Evolutionary conservation across 352 stramenopile species (phyloP), one percentile per base, ranked within the genome.

Genomic region (Globisporangium megalacanthum): DNA sequence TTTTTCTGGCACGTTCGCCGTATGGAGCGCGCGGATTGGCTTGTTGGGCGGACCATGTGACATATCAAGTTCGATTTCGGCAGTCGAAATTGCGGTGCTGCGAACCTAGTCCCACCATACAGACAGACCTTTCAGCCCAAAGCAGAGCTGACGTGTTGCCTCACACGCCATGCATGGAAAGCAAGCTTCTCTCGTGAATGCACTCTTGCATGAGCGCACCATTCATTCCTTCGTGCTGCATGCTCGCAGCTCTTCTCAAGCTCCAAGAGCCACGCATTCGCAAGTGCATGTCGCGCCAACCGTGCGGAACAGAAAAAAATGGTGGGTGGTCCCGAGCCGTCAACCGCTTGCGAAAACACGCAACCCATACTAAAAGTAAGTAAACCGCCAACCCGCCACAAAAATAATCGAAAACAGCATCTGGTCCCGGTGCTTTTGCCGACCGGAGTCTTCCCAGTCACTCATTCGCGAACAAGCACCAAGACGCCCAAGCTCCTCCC

Each of bases 51-150:
- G 22, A 14, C 42, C 42, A 48, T 17, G 11, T 48, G 42, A 5
- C 15, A 17, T 6, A 48, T 19, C 42, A 25, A 19, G 42, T 48
- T 48, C 42, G 42, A 6, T 48, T 48, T 48, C 42, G 42, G 42
- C 42, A 48, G 42, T 48, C 42, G 42, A 48, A 48, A 48, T 15
- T 14, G 42, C 42, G 42, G 42, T 25, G 42, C 42, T 48, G 42
- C 42, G 42, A 48, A 48, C 42, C 42, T 48, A 48, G 42, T 29
- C 25, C 25, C 25, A 29, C 25, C 42, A 25, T 13, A 3, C 42
- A 25, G 11, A 3, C 42, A 25, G 11, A 13, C 20, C 20, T 15
- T 48, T 48, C 42, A 25, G 42, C 17, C n/a, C n/a, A 29, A 29
- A 29, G 25, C 25, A 29, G 25, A 29, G 25, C 25, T 29, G 25